Percentiles rank a stretch among this genome's conserved stretches.
Evolutionary conservation across 768 basidiomycete species (phyloP).

Genomic region (Steccherinum ochraceum): DNA sequence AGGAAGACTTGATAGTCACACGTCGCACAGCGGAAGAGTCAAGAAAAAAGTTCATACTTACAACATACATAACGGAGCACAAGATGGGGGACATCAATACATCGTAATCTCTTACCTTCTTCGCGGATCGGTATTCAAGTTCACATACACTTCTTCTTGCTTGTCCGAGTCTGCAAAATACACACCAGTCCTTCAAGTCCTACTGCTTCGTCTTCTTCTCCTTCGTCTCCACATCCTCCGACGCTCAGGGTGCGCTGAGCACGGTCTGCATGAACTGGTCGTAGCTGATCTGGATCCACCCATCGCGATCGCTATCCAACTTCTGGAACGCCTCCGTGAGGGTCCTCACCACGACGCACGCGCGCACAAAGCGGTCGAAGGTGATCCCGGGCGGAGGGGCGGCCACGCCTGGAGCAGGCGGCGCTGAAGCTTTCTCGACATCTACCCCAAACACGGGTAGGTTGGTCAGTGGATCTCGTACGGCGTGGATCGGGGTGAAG

Average conservation of each 20-base stretch:
- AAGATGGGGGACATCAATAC: neutral
- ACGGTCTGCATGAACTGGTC: conserved; percentile 69
- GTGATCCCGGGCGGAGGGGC: conserved; percentile 52
- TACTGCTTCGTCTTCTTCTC: neutral
- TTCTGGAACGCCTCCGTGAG: conserved; percentile 64
- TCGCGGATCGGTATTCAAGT: neutral
- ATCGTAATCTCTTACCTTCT: neutral
- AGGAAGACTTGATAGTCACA: neutral
- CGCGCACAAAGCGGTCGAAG: conserved; percentile 84
- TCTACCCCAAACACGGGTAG: conserved; percentile 41
- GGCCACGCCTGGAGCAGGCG: conserved; percentile 16
- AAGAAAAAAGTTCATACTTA: neutral
- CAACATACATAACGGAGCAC: neutral
- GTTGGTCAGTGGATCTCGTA: conserved; percentile 11
- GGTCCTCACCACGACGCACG: conserved; percentile 78
- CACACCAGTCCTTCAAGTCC: neutral
- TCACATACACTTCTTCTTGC: neutral
- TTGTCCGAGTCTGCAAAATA: neutral
- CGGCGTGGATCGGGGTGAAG: neutral
- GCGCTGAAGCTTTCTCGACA: conserved; percentile 44
- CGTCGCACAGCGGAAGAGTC: neutral
- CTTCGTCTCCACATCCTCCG: too few species aligned
- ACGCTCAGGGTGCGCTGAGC: conserved; percentile 56
- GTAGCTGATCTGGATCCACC: conserved; percentile 72
- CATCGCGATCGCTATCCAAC: conserved; percentile 55